Percentiles rank a stretch among this genome's conserved stretches.
Conservation (phyloP, 441 rosid species). For the Sinapis alba region DNA sequence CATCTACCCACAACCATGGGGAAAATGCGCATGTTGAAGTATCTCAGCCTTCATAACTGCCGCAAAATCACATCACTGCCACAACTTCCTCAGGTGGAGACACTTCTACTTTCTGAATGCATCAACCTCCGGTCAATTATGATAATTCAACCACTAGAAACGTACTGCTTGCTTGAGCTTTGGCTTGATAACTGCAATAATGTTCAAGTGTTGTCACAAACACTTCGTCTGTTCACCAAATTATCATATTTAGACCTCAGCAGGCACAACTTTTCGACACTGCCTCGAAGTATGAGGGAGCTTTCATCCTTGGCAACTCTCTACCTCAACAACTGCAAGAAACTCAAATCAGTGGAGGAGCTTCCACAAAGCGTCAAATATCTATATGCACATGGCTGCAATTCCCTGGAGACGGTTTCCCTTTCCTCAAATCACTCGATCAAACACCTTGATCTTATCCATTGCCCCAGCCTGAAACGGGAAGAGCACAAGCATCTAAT, state of each 20-base stretch:
- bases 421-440: conserved; percentile 3
- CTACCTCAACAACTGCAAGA: conserved; percentile 31
- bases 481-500: neutral
- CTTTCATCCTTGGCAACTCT: conserved; percentile 29
- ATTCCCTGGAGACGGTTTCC: conserved; percentile 31
- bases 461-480: neutral
- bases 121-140: no score
- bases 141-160: no score
- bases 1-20: neutral
- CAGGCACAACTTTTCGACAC: conserved; percentile 27
- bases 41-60: neutral
- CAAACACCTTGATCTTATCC: neutral
- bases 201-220: conserved; percentile 5
- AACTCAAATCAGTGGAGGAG: conserved; percentile 40
- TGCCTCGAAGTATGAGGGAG: conserved; percentile 33
- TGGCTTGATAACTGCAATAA: conserved; percentile 41
- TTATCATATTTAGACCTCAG: conserved; percentile 33
- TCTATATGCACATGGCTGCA: conserved; percentile 37
- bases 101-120: conserved; percentile 21
- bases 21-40: neutral
- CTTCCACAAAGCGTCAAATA: conserved; percentile 34
- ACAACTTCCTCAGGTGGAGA: neutral
- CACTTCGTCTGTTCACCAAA: conserved; percentile 29
- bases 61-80: conserved; percentile 1
- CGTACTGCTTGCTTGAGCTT: conserved; percentile 32